phyloP scores from a whole-genome alignment of 2,329 filamentous ascomycete genomes.

The Didymellaceae sp. region DNA sequence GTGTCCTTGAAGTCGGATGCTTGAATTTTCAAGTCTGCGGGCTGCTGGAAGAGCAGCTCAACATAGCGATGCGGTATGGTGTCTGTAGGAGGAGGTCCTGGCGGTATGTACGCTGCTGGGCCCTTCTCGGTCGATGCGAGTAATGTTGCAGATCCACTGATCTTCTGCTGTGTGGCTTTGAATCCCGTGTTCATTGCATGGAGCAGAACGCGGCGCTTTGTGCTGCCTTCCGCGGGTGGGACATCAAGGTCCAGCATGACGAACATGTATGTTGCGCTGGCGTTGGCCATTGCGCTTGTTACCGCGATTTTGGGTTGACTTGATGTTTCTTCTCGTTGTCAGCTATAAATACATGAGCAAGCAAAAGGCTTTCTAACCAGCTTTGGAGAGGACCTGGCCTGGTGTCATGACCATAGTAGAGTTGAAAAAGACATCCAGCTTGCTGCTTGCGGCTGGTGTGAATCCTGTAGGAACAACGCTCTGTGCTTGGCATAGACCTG shows the following conservation, averaged over 20 bases:
- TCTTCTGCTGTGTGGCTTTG: conserved; percentile 40
- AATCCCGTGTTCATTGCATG: conserved; percentile 45
- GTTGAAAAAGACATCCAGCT: conserved; percentile 44
- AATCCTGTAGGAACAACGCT: conserved; percentile 37
- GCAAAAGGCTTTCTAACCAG: conserved; percentile 23
- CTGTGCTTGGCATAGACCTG: conserved; percentile 40
- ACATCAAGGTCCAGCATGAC: conserved; percentile 48
- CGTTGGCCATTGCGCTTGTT: conserved; percentile 20
- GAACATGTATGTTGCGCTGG: conserved; percentile 40
- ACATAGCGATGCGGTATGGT: conserved; percentile 46
- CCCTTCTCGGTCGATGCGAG: conserved; percentile 38
- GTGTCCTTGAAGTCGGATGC: conserved; percentile 31
- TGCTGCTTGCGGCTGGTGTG: conserved; percentile 33
- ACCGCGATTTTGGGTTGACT: conserved; percentile 39
- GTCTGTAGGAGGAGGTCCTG: conserved; percentile 43
- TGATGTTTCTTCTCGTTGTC: conserved; percentile 30
- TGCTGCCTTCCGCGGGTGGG: conserved; percentile 30
- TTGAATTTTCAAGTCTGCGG: conserved; percentile 29
- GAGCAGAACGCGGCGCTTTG: conserved; percentile 39
- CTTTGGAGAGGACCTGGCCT: conserved; percentile 38
- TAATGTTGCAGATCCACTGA: conserved; percentile 28
- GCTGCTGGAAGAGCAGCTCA: conserved; percentile 43
- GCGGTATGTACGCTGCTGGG: conserved; percentile 41
- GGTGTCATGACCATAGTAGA: conserved; percentile 37
- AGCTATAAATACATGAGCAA: background rate